These are phyloP conservation scores for Lycium barbarum DNA, from an alignment of 257 asterid genomes.

Conservation along the genomic window DNA sequence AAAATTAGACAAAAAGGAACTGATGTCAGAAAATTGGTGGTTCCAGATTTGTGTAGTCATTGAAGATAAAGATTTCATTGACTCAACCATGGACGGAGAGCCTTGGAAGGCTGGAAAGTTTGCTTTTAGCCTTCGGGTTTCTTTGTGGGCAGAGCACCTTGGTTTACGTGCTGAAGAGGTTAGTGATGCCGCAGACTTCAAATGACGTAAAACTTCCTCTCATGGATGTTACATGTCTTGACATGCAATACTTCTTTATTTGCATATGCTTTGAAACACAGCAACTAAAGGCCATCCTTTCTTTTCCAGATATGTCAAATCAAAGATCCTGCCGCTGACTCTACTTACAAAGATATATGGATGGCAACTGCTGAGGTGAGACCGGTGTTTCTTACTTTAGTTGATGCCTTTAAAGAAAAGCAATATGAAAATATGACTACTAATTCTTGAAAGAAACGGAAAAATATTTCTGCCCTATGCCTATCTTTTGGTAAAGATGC, in stretches of 20 bases:
- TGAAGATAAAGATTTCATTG: constrained; percentile 82
- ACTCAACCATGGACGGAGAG: constrained; percentile 75
- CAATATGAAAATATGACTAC: background rate
- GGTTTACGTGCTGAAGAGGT: constrained; percentile 76
- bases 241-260: background rate
- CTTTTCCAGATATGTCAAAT: constrained; percentile 62
- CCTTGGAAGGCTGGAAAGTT: constrained; percentile 94
- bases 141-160: constrained; percentile 95
- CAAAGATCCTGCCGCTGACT: constrained; percentile 75
- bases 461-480: background rate
- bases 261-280: background rate
- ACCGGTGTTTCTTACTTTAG: constrained; percentile 16
- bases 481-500: background rate
- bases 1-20: background rate
- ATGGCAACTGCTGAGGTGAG: constrained; percentile 76
- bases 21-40: constrained; percentile 24
- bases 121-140: constrained; percentile 70
- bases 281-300: background rate
- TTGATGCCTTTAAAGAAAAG: background rate
- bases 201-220: background rate
- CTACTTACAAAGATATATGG: constrained; percentile 76
- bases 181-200: constrained; percentile 33
- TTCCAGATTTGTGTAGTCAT: constrained; percentile 79
- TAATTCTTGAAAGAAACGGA: background rate
- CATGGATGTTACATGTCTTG: background rate